These are phyloP conservation scores for Aspergillus ellipticus DNA, from an alignment of 495 filamentous ascomycete species.

Conservation along the genomic window DNA sequence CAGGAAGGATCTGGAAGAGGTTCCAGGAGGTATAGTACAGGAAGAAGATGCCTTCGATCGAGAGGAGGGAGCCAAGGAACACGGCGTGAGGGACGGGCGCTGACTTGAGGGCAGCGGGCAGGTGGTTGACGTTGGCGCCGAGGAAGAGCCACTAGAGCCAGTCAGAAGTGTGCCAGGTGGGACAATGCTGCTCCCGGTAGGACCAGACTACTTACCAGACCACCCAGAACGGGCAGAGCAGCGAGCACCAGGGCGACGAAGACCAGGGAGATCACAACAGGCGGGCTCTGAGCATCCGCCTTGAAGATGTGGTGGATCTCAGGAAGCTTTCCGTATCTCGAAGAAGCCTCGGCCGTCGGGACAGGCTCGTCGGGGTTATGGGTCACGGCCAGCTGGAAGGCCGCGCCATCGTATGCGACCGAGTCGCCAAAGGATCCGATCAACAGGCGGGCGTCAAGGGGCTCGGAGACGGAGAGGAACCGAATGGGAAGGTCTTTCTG, in stretches of 20 bases:
- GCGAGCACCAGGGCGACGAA: constrained; percentile 71
- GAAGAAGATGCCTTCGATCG: constrained; percentile 89
- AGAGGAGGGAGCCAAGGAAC: constrained; percentile 79
- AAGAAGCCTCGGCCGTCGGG: constrained; percentile 47
- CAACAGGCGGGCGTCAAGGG: constrained; percentile 73
- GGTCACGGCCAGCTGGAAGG: constrained; percentile 63
- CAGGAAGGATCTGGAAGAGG: constrained; percentile 83
- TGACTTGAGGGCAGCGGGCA: constrained; percentile 64
- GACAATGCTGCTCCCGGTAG: not conserved
- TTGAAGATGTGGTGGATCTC: constrained; percentile 94
- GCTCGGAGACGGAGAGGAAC: constrained; percentile 61
- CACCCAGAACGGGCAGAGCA: constrained; percentile 66
- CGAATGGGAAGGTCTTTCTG: constrained; percentile 88
- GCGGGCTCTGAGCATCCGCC: constrained; percentile 70
- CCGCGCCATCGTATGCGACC: constrained; percentile 56
- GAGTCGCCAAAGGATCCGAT: constrained; percentile 84
- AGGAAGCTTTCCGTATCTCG: constrained; percentile 74
- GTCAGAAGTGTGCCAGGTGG: constrained; percentile 11
- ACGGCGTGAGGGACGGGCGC: constrained; percentile 74
- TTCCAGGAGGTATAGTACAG: constrained; percentile 94
- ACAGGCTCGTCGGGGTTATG: constrained; percentile 58
- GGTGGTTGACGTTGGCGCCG: constrained; percentile 80
- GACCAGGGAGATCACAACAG: constrained; percentile 73
- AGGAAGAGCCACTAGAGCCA: constrained; percentile 65
- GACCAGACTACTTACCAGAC: constrained; percentile 58